These are phyloP conservation scores for Lactarius pseudohatsudake DNA, from an alignment of 768 basidiomycete species.

Conservation along the genomic window DNA sequence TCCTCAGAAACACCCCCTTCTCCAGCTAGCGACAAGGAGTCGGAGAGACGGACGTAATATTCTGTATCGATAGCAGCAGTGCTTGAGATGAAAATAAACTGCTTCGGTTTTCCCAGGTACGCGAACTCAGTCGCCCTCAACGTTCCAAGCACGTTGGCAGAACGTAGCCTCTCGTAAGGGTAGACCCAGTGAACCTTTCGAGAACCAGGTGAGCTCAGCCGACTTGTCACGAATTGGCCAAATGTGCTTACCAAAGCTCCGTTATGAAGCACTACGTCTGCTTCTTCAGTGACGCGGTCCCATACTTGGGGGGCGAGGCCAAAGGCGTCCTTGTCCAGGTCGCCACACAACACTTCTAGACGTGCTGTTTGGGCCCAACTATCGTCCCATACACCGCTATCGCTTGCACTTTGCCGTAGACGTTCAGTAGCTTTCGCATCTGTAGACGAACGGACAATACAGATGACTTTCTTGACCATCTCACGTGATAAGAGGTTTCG, in stretches of 20 bases:
- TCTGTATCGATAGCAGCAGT: slow-evolving; percentile 94
- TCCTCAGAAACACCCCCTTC: slow-evolving; percentile 77
- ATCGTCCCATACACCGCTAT: slow-evolving; percentile 88
- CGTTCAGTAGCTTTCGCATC: slow-evolving; percentile 63
- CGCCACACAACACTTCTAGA: slow-evolving; percentile 81
- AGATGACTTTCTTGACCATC: slow-evolving; percentile 82
- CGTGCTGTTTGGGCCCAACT: slow-evolving; percentile 67
- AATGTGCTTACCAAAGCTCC: slow-evolving; percentile 80
- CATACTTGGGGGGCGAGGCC: slow-evolving; percentile 68
- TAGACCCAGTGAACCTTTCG: slow-evolving; percentile 97
- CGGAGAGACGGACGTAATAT: slow-evolving; percentile 85
- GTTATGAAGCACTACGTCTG: slow-evolving; percentile 88
- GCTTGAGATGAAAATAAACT: slow-evolving; percentile 88
- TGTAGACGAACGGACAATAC: slow-evolving; percentile 79
- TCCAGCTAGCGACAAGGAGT: slow-evolving; percentile 50
- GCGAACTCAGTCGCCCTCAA: slow-evolving; percentile 81
- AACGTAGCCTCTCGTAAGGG: slow-evolving; percentile 89
- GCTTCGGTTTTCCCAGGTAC: slow-evolving; percentile 69
- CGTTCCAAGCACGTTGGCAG: slow-evolving; percentile 91
- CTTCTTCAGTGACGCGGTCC: slow-evolving; percentile 64
- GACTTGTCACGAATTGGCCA: neutral
- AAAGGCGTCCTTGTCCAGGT: slow-evolving; percentile 72
- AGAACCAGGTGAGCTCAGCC: neutral
- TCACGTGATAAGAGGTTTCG: slow-evolving; percentile 69
- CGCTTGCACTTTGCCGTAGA: slow-evolving; percentile 66